A percentile compares a stretch with the other conserved stretches of the same genome.
Conservation (phyloP, 768 basidiomycete genomes). For the Boletellus emodensis region DNA sequence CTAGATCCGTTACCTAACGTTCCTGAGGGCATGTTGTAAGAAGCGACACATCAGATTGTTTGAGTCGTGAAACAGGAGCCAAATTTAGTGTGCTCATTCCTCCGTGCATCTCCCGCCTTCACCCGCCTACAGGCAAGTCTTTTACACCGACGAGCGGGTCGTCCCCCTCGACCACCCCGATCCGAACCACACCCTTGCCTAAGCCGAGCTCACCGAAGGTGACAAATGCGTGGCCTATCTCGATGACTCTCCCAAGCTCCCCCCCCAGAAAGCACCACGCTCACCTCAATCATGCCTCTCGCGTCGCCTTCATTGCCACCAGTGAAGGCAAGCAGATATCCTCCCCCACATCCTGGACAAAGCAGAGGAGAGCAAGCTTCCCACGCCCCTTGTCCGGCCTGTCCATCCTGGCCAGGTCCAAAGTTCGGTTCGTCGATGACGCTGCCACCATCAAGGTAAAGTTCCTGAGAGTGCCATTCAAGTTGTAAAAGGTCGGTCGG, state of each 20-base stretch:
- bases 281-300: slow-evolving; percentile 87
- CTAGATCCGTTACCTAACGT: slow-evolving; percentile 18
- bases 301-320: slow-evolving; percentile 84
- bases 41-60: neutral
- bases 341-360: slow-evolving; percentile 70
- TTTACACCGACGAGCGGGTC: slow-evolving; percentile 93
- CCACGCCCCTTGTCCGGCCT: slow-evolving; percentile 78
- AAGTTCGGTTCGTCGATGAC: slow-evolving; percentile 95
- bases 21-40: slow-evolving; percentile 1
- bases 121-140: slow-evolving; percentile 77
- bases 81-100: slow-evolving; percentile 53
- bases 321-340: slow-evolving; percentile 78
- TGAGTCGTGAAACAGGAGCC: too few relatives aligned
- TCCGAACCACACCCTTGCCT: slow-evolving; percentile 84
- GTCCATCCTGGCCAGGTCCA: slow-evolving; percentile 78
- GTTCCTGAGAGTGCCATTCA: slow-evolving; percentile 56
- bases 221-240: slow-evolving; percentile 95
- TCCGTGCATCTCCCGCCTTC: neutral
- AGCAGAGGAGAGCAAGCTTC: slow-evolving; percentile 68
- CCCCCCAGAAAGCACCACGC: slow-evolving; percentile 82
- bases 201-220: slow-evolving; percentile 65
- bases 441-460: slow-evolving; percentile 64
- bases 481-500: slow-evolving; percentile 36
- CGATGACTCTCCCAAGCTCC: slow-evolving; percentile 93
- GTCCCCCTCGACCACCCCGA: slow-evolving; percentile 92